phyloP scores from a whole-genome alignment of 2,329 filamentous ascomycete genomes.

The Neofusicoccum ribis region DNA sequence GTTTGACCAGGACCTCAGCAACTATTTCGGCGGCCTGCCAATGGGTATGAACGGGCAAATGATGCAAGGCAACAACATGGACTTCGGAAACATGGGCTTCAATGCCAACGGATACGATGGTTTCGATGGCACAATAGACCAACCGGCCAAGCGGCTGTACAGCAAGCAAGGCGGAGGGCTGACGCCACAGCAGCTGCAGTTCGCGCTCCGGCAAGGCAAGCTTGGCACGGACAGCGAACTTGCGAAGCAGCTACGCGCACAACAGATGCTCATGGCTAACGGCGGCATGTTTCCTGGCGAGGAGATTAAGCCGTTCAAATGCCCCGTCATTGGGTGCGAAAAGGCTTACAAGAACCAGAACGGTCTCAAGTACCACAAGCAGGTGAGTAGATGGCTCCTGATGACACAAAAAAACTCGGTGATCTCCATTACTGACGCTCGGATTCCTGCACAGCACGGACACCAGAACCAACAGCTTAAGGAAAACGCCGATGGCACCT shows the following conservation, averaged over 20 bases:
- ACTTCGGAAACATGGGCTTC: conserved; percentile 31
- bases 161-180: conserved; percentile 75
- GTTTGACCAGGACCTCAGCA: conserved; percentile 68
- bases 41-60: conserved; percentile 35
- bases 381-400: conserved; percentile 47
- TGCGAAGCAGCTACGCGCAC: conserved; percentile 64
- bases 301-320: conserved; percentile 96
- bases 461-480: conserved; percentile 96
- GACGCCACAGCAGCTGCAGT: conserved; percentile 67
- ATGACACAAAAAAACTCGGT: conserved; percentile 19
- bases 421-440: conserved; percentile 12
- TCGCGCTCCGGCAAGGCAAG: conserved; percentile 73
- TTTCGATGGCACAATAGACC: conserved; percentile 67
- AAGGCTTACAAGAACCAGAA: conserved; percentile 99
- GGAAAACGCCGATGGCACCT: conserved; percentile 94
- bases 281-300: conserved; percentile 57
- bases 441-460: conserved; percentile 61
- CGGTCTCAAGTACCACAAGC: conserved; percentile 86
- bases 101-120: conserved; percentile 41
- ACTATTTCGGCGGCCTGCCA: conserved; percentile 40
- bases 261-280: conserved; percentile 55
- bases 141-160: conserved; percentile 90
- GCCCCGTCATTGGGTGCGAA: conserved; percentile 95
- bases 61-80: conserved; percentile 35
- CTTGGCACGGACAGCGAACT: conserved; percentile 76